A percentile compares a stretch with the other conserved stretches of the same genome.
Conservation (phyloP, 1,139 yeast species). For the Suhomyces terraborum region DNA sequence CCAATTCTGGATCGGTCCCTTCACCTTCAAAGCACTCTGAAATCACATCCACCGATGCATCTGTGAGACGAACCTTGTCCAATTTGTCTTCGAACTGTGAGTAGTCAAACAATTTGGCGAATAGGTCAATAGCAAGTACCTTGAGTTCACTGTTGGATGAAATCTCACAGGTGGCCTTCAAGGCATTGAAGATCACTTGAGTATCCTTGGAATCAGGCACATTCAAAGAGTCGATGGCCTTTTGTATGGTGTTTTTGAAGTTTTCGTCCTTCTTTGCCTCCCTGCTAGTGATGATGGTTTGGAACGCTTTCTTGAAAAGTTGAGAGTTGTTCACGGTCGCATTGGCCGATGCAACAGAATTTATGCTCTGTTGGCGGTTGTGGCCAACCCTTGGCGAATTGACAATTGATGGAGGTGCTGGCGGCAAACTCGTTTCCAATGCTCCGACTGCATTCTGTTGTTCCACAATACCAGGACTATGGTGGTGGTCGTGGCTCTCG, state of each 20-base stretch:
- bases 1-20: constrained; percentile 85
- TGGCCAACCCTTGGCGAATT: constrained; percentile 9
- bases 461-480: neutral
- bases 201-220: constrained; percentile 34
- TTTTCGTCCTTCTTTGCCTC: constrained; percentile 45
- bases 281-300: constrained; percentile 35
- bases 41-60: constrained; percentile 82
- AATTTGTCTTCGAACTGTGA: constrained; percentile 41
- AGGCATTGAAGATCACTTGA: constrained; percentile 40
- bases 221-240: constrained; percentile 40
- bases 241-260: constrained; percentile 35
- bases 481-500: neutral
- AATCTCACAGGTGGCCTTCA: constrained; percentile 43
- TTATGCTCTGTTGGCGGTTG: constrained; percentile 21
- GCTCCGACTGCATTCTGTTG: neutral
- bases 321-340: constrained; percentile 40
- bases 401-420: constrained; percentile 18
- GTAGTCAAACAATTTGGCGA: constrained; percentile 49
- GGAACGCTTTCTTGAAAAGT: constrained; percentile 45
- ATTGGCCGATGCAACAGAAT: constrained; percentile 24
- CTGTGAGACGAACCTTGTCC: constrained; percentile 62
- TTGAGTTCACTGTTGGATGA: constrained; percentile 34
- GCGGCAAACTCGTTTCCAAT: neutral
- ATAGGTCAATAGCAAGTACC: constrained; percentile 45
- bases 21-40: constrained; percentile 89